Percentiles rank a stretch among this genome's conserved stretches.
Conservation (phyloP, 306 rosid species). For the Neltuma alba region DNA sequence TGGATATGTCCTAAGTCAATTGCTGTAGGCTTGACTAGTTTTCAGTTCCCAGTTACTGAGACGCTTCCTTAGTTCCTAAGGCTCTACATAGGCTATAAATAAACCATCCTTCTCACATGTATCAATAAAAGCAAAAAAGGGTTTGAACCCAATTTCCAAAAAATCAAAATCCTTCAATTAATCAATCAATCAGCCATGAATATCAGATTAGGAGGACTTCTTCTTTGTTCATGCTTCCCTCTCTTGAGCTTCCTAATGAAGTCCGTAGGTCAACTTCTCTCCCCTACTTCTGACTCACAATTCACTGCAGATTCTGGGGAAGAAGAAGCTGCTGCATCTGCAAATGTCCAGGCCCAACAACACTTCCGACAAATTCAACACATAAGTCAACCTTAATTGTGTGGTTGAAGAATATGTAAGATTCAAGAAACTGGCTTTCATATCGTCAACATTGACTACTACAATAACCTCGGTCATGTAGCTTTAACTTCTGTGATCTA, state of each 20-base stretch:
- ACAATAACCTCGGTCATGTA: neutral
- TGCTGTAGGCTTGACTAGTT: neutral
- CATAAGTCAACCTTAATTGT: slow-evolving; percentile 26
- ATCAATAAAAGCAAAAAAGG: neutral
- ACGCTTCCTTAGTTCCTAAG: too few species aligned
- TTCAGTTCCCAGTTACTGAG: slow-evolving; percentile 11
- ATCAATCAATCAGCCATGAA: slow-evolving; percentile 30
- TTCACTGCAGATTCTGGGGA: slow-evolving; percentile 16
- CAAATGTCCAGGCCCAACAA: slow-evolving; percentile 44
- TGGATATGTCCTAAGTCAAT: neutral
- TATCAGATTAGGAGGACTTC: slow-evolving; percentile 32
- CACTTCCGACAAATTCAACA: slow-evolving; percentile 47
- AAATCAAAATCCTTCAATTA: neutral
- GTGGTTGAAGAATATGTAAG: neutral
- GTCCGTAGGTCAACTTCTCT: slow-evolving; percentile 33
- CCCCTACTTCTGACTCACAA: slow-evolving; percentile 38
- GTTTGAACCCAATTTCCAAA: neutral
- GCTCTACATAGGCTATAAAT: slow-evolving; percentile 35
- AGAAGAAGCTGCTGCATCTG: slow-evolving; percentile 36
- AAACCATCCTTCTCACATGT: neutral
- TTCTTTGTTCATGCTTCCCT: slow-evolving; percentile 37
- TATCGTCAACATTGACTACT: neutral
- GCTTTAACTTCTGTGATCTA: neutral
- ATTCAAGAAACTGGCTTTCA: neutral
- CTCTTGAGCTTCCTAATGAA: slow-evolving; percentile 32